Evolutionary conservation across 495 filamentous ascomycete species (phyloP).

Genomic region (Talaromyces proteolyticus): DNA sequence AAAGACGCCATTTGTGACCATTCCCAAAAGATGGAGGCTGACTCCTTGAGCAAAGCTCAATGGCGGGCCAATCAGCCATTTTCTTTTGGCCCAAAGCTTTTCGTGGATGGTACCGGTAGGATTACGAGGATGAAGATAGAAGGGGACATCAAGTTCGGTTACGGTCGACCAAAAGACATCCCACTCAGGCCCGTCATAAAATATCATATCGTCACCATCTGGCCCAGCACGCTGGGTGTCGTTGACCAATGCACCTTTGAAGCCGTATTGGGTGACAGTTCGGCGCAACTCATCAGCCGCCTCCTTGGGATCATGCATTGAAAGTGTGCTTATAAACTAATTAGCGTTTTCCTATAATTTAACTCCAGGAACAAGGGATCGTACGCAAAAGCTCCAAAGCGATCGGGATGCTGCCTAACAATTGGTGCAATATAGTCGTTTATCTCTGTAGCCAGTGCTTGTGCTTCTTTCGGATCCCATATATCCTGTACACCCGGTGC

Average conservation of each 20-base stretch:
- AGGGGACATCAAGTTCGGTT: slow-evolving; percentile 53
- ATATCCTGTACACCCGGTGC: slow-evolving; percentile 56
- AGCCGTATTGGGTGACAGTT: slow-evolving; percentile 48
- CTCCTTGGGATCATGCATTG: slow-evolving; percentile 50
- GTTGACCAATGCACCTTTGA: slow-evolving; percentile 55
- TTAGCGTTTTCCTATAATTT: not conserved
- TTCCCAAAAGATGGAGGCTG: slow-evolving; percentile 42
- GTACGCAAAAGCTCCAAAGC: slow-evolving; percentile 53
- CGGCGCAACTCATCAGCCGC: slow-evolving; percentile 50
- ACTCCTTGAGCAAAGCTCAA: slow-evolving; percentile 46
- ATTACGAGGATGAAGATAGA: slow-evolving; percentile 56
- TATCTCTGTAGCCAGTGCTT: slow-evolving; percentile 39
- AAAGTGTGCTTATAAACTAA: slow-evolving; percentile 26
- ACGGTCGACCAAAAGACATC: slow-evolving; percentile 52
- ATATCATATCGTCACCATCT: slow-evolving; percentile 50
- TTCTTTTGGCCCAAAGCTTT: slow-evolving; percentile 41
- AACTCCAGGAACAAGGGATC: too few species aligned
- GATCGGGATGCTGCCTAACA: slow-evolving; percentile 42
- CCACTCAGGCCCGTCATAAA: slow-evolving; percentile 52
- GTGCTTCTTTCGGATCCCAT: slow-evolving; percentile 37
- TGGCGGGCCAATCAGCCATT: slow-evolving; percentile 38
- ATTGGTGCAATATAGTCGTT: slow-evolving; percentile 54
- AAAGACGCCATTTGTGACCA: slow-evolving; percentile 48
- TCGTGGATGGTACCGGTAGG: slow-evolving; percentile 43
- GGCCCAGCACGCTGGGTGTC: slow-evolving; percentile 45